Percentiles rank a stretch among this genome's conserved stretches.
These are phyloP conservation scores for Alternaria conjuncta DNA, from an alignment of 2,329 filamentous ascomycete species.

Conservation along the genomic window DNA sequence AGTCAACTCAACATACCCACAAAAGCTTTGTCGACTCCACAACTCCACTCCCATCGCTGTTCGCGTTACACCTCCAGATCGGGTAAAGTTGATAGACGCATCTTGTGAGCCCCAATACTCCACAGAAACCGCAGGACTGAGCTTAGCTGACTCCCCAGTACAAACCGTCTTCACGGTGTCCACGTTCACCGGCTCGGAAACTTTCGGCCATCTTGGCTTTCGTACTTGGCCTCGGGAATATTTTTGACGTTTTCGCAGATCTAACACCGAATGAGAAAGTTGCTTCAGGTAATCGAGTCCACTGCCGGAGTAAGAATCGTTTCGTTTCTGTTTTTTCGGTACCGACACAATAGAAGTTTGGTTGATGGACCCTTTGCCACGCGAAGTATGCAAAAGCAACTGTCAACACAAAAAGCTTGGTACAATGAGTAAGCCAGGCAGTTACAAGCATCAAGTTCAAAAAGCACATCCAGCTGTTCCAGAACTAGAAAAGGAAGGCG, in stretches of 20 bases:
- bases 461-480: neutral
- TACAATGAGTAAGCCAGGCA: neutral
- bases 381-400: neutral
- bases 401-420: neutral
- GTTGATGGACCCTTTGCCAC: neutral
- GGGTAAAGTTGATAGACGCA: neutral
- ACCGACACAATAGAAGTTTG: neutral
- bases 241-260: neutral
- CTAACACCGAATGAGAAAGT: neutral
- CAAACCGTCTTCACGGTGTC: neutral
- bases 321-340: neutral
- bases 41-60: neutral
- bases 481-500: neutral
- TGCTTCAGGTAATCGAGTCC: neutral
- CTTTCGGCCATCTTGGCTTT: conserved; percentile 1
- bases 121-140: neutral
- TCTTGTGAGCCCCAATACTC: neutral
- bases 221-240: neutral
- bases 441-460: neutral
- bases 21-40: neutral
- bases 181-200: neutral
- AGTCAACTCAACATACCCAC: neutral
- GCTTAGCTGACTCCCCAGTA: neutral
- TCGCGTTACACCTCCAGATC: neutral
- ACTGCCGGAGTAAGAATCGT: neutral